Evolutionary conservation across 2,329 filamentous ascomycete genomes (phyloP), one percentile per base, ranked within the genome.

Genomic region (Cordyceps tenuipes): DNA sequence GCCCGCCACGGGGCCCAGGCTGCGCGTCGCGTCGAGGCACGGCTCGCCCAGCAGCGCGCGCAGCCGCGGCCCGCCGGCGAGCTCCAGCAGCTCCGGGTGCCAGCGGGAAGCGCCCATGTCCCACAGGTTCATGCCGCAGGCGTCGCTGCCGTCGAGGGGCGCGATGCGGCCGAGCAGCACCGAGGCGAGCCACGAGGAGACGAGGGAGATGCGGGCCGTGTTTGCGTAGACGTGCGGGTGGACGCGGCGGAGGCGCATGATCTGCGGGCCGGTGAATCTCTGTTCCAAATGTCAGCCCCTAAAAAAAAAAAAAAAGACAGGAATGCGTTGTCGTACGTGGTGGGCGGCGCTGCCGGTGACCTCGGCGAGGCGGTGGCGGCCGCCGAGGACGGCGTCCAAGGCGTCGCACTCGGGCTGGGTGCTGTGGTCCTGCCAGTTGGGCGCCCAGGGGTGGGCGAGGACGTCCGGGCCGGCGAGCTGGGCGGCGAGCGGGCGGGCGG

Each of bases 391-490:
- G 5, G 77, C 81, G 72, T 97, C 92, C 69, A 97, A 97, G 64
- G 83, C 80, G 71, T 97, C 91, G 70, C 92, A 97, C 75, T 99
- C 90, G 65, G 80, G 80, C 76, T 97, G 91, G 2, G 94, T 97
- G 75, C 91, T 96, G 63, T 92, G 88, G 72, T 99, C 94, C 76
- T 97, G 94, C 94, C 94, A 99, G 73, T 97, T 99, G 8, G 94
- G 94, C 65, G 90, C 91, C 75, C 86, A 92, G 5, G 89, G 86
- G 72, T 95, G 88, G 17, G 91, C 89, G 69, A 97, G 90, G 0
- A 88, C 89, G 3, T 10, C 15, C 6, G 21, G 8, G 21, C 10
- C 19, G 44, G 23, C 10, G 29, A 97, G 77, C 75, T 96, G 91
- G 62, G 89, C 85, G 54, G 89, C 80, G 51, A 97, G 76, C 0